Base-by-base conservation (phyloP, 106 monocot genomes). In the Vanilla planifolia region DNA sequence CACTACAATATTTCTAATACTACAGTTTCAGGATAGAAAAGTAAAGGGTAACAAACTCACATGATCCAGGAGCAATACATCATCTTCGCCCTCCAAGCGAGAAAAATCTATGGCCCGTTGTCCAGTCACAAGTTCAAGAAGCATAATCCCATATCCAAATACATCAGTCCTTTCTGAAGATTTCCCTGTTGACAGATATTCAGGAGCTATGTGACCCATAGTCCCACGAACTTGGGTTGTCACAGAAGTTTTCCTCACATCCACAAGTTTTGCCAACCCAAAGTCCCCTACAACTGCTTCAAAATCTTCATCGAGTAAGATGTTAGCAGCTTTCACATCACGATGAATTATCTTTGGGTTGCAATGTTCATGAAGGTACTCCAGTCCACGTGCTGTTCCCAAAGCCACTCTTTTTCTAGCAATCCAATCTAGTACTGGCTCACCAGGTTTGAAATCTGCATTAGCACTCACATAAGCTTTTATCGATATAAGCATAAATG, bases 81-180 rank as follows among this genome's bases (percentile, higher is more conserved):
- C 89, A 59, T 95, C 95, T 72, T 86, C 95, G 45, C 89, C 90
- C 57, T 86, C 89, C 36, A 95, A 67, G 33, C 95, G 79, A 2
- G 89, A 76, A 61, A 95, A 86, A 53, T 95, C 95, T 29, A 95
- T 90, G 3, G 95, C 95, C 28, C 95, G 86, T 44, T 95, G 95
- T 48, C 86, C 86, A 0, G 86, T 86, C 15, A 86, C 81, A 34
- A 86, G 74, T 53, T 86, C 86, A 33, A 86, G 80, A 64, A 86
- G 78, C 86, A 78, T 86, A 16, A 86, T 72, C 15, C 86, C 86
- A 62, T 86, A 86, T 26, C 86, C 86, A 33, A 86, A 86, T 61
- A 86, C 86, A 75, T 86, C 86, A 55, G 86, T 86, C 34, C 72
- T 77, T 55, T 82, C 86, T 1, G 81, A 82, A 47, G 86, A 86